Percentiles rank a stretch among this genome's conserved stretches.
phyloP scores from a whole-genome alignment of 1,139 yeast genomes.

The Yamadazyma diospyri region DNA sequence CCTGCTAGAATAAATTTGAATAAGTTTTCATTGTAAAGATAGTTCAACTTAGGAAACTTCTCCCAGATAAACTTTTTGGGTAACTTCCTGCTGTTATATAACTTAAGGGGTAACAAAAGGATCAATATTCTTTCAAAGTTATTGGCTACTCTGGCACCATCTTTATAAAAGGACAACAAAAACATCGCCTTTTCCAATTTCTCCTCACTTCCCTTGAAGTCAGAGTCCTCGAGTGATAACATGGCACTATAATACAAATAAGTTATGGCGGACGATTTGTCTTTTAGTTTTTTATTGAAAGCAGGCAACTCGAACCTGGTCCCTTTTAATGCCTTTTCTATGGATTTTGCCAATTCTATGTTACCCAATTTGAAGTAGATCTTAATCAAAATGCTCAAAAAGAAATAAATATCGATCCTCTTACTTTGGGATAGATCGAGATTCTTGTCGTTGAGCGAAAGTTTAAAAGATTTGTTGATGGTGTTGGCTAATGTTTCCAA shows the following conservation, averaged over 20 bases:
- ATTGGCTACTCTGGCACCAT: conserved; percentile 17
- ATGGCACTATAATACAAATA: conserved; percentile 68
- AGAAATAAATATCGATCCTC: conserved; percentile 66
- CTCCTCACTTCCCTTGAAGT: conserved; percentile 47
- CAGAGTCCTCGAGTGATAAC: conserved; percentile 59
- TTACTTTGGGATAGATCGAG: conserved; percentile 49
- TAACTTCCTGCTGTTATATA: conserved; percentile 37
- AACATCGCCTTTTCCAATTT: conserved; percentile 49
- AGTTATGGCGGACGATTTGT: conserved; percentile 52
- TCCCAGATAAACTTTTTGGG: conserved; percentile 43
- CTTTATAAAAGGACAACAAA: conserved; percentile 23
- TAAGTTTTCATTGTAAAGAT: conserved; percentile 45
- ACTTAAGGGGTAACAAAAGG: conserved; percentile 53
- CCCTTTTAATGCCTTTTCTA: conserved; percentile 68
- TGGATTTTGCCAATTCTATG: conserved; percentile 72
- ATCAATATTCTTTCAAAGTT: conserved; percentile 42
- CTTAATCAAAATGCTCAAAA: conserved; percentile 69
- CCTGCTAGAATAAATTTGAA: conserved; percentile 53
- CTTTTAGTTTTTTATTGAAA: conserved; percentile 45
- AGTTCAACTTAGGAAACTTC: conserved; percentile 38
- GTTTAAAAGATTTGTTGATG: conserved; percentile 70
- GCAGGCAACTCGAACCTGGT: conserved; percentile 46
- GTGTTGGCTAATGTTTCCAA: conserved; percentile 60
- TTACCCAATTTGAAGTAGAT: conserved; percentile 69
- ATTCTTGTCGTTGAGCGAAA: conserved; percentile 77